Conservation (phyloP, 305 asterid species). For the Striga hermonthica region DNA sequence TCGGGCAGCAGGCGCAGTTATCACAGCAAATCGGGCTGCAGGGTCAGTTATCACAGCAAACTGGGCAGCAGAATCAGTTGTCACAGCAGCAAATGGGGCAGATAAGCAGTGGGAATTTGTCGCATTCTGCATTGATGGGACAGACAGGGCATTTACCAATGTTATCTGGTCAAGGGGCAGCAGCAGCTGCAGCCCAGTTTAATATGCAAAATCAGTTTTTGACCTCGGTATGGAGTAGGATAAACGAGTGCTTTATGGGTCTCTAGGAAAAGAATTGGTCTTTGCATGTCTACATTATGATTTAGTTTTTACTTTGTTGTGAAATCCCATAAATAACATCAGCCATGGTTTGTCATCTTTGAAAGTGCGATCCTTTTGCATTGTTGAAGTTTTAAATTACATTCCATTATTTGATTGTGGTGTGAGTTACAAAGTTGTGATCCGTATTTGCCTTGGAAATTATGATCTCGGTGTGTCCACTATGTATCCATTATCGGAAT, state of each 20-base stretch:
- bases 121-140: slow-evolving; percentile 56
- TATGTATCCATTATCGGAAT: slow-evolving; percentile 21
- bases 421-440: slow-evolving; percentile 14
- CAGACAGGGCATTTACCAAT: slow-evolving; percentile 71
- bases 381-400: background rate
- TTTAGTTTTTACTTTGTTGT: background rate
- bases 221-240: slow-evolving; percentile 55
- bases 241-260: slow-evolving; percentile 10
- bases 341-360: background rate
- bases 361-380: slow-evolving; percentile 13
- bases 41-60: slow-evolving; percentile 31
- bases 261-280: slow-evolving; percentile 4
- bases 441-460: slow-evolving; percentile 1
- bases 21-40: slow-evolving; percentile 41
- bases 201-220: slow-evolving; percentile 68
- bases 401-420: background rate
- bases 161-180: slow-evolving; percentile 69
- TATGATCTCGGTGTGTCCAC: slow-evolving; percentile 1
- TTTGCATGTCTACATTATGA: background rate
- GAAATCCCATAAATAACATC: slow-evolving; percentile 18
- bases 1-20: slow-evolving; percentile 42
- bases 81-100: slow-evolving; percentile 47
- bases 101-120: slow-evolving; percentile 50
- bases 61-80: slow-evolving; percentile 43
- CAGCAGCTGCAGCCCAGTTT: slow-evolving; percentile 64